Evolutionary conservation across 2,329 filamentous ascomycete genomes (phyloP), one percentile per base, ranked within the genome.

Genomic region (Cladosporium velox): DNA sequence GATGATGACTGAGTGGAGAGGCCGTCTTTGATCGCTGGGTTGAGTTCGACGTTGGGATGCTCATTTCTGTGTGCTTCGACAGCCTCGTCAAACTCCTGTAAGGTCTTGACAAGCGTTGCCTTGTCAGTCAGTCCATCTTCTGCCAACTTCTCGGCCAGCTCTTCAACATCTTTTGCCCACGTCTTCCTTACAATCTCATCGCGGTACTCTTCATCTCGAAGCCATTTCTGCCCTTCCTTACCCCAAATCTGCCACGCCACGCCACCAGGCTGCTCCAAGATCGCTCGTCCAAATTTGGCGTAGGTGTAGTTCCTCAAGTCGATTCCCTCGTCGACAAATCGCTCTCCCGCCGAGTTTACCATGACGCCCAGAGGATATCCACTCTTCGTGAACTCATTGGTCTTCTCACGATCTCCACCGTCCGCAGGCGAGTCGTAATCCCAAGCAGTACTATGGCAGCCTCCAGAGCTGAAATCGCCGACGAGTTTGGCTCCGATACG

Each of bases 261-360:
- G 6, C 85, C 81, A 0, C 81, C 81, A 0, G 87, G 85, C 70
- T 90, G 88, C 15, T 78, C 75, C 21, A 90, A 77, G 58, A 91
- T 89, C 11, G 84, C 86, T 15, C 82, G 78, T 0, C 88, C 88
- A 70, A 90, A 89, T 70, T 85, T 85, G 30, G 88, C 88, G 70
- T 90, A 90, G 0, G 88, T 90, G 71, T 86, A 90, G 72, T 90
- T 90, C 2, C 88, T 80, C 69, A 90, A 74, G 69, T 90, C 88
- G 10, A 85, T 70, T 0, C 88, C 88, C 72, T 91, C 88, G 70
- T 90, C 88, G 0, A 90, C 87, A 71, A 90, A 90, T 1, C 88
- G 80, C 51, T 82, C 72, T 0, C 88, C 88, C 0, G 83, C 71
- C 0, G 75, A 74, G 70, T 91, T 90, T 18, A 90, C 66, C 84